These are phyloP conservation scores for Populus hybrid DNA, from an alignment of 441 rosid genomes.

Conservation along the genomic window DNA sequence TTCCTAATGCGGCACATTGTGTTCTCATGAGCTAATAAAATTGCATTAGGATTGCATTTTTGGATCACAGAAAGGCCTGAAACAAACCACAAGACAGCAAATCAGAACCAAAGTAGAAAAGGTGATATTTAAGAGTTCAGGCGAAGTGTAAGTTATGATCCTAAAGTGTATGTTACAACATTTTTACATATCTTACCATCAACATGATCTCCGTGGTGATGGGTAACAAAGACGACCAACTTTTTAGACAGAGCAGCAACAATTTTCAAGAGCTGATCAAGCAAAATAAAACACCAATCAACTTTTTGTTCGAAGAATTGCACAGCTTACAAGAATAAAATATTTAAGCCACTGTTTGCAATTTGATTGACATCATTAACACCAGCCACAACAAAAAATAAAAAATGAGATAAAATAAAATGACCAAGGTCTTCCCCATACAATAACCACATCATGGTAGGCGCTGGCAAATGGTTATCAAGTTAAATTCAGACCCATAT, in stretches of 20 bases:
- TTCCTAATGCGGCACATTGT: constrained; percentile 63
- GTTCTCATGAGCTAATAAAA: constrained; percentile 65
- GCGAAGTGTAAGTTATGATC: neutral
- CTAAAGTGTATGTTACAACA: neutral
- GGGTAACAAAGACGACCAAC: constrained; percentile 76
- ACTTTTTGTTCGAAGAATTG: constrained; percentile 1
- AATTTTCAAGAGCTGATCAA: constrained; percentile 62
- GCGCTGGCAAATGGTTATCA: neutral
- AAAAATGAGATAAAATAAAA: neutral
- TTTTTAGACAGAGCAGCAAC: constrained; percentile 65
- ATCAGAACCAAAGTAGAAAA: constrained; percentile 6
- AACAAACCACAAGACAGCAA: constrained; percentile 20
- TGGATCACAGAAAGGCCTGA: constrained; percentile 83
- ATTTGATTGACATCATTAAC: neutral
- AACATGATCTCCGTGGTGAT: constrained; percentile 83
- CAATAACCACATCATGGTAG: neutral
- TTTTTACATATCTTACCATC: constrained; percentile 47
- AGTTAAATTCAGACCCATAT: neutral
- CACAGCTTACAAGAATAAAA: neutral
- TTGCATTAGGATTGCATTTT: constrained; percentile 73
- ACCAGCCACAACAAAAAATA: neutral
- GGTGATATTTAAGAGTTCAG: neutral
- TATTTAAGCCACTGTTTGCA: neutral
- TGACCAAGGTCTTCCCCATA: neutral
- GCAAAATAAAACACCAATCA: constrained; percentile 21